These are phyloP conservation scores for Boechera retrofracta DNA, from an alignment of 345 rosid species.

Conservation along the genomic window DNA sequence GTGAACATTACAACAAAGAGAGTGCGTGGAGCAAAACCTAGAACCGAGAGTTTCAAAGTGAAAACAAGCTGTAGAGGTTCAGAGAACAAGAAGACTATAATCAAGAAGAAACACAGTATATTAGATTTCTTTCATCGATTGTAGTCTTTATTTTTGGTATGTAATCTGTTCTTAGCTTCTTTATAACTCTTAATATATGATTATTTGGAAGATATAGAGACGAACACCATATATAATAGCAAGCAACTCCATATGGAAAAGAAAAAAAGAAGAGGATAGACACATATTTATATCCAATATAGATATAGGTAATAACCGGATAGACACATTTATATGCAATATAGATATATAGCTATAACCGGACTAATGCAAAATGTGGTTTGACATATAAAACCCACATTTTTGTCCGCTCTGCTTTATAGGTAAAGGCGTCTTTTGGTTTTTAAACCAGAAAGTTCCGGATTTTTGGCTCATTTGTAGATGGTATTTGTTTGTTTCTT, in stretches of 20 bases:
- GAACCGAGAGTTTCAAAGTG: conserved; percentile 43
- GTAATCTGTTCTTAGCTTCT: conserved; percentile 9
- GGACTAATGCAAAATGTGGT: conserved; percentile 38
- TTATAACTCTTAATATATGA: conserved; percentile 4
- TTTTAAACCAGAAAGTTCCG: not conserved
- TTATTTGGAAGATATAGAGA: not conserved
- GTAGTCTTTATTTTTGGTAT: conserved; percentile 29
- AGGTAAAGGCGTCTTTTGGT: conserved; percentile 63
- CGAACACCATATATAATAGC: conserved; percentile 30
- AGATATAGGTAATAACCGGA: conserved; percentile 24
- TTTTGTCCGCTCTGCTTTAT: conserved; percentile 9
- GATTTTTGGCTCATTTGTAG: conserved; percentile 14
- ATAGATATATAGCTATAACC: conserved; percentile 19
- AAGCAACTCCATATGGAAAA: not conserved
- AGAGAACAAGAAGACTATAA: conserved; percentile 44
- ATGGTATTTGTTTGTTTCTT: not conserved
- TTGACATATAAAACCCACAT: conserved; percentile 34
- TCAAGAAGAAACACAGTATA: conserved; percentile 48
- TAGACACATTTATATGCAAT: conserved; percentile 13
- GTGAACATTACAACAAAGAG: conserved; percentile 56
- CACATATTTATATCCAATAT: conserved; percentile 21
- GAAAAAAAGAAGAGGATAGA: not conserved
- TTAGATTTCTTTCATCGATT: conserved; percentile 68
- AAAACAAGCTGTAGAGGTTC: conserved; percentile 44
- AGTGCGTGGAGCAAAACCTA: conserved; percentile 41